Base-by-base conservation (phyloP, 2,329 filamentous ascomycete species). In the Aspergillus puulaauensis region DNA sequence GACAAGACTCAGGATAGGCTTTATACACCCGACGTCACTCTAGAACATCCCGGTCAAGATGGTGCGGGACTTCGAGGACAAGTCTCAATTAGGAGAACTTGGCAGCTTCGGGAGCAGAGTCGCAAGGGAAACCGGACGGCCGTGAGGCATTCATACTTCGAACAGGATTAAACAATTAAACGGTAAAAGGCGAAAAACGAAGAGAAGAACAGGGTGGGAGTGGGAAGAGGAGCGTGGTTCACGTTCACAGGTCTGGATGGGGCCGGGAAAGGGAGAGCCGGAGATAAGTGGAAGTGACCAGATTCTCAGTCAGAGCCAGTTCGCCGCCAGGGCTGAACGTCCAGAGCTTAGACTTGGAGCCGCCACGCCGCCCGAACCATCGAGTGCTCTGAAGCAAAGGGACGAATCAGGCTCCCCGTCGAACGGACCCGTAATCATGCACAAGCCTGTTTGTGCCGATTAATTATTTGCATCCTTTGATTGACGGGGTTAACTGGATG, bases 81-180 rank as follows among this genome's bases (percentile, higher is more conserved):
- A 58, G 53, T 62, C 61, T 64, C 61, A 65, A 61, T 66, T 65
- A 62, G 60, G 56, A 57, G 64, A 59, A 54, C 55, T 61, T 55
- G 57, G 57, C 58, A 61, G 48, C 56, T 39, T 59, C 48, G 49
- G 61, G 47, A 54, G 52, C 49, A 56, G 21, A 54, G 59, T 57
- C 52, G 58, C 54, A 45, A 52, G 14, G 50, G 40, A 56, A 52
- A 46, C 54, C 58, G 45, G 46, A 41, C 44, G 51, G 51, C 55
- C 48, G 59, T 59, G 56, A 54, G 59, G 54, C 60, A 58, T 51
- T 62, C 64, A 68, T 68, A 54, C 59, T 64, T 60, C 19, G 46
- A 7, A 53, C 12, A 27, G 39, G 33, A 14, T 49, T 23, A 45
- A 45, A 59, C 39, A 45, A 54, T 21, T 17, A 24, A 49, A 46